Evolutionary conservation across 768 basidiomycete species (phyloP).

Genomic region (Boletellus emodensis): DNA sequence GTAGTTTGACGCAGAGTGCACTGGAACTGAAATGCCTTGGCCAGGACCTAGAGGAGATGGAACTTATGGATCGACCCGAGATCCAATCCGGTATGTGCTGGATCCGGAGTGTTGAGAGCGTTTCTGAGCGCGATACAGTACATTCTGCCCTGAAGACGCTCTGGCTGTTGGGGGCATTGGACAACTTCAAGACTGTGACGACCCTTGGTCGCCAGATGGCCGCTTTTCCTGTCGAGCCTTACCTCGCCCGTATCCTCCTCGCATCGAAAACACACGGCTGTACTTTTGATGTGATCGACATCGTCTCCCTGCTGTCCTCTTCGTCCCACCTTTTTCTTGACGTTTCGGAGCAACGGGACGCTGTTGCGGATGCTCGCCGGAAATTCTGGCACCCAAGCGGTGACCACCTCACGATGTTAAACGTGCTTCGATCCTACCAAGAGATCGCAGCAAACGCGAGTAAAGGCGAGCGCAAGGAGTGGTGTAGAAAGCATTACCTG

Average conservation of each 20-base stretch:
- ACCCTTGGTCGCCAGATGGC: slow-evolving; percentile 80
- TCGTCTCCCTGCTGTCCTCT: slow-evolving; percentile 78
- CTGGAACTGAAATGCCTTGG: slow-evolving; percentile 84
- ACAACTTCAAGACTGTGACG: slow-evolving; percentile 63
- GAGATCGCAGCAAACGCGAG: slow-evolving; percentile 52
- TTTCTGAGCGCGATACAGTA: slow-evolving; percentile 36
- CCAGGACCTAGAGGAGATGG: slow-evolving; percentile 74
- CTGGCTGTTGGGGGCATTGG: slow-evolving; percentile 76
- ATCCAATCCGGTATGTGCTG: slow-evolving; percentile 60
- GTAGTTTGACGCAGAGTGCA: slow-evolving; percentile 76
- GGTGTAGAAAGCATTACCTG: slow-evolving; percentile 83
- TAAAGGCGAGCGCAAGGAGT: slow-evolving; percentile 53
- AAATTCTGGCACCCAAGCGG: slow-evolving; percentile 84
- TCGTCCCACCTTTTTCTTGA: slow-evolving; percentile 83
- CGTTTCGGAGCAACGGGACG: slow-evolving; percentile 67
- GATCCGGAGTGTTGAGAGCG: no score
- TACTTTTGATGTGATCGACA: slow-evolving; percentile 74
- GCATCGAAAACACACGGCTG: slow-evolving; percentile 73
- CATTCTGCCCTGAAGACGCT: slow-evolving; percentile 64
- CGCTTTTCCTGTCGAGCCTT: slow-evolving; percentile 87
- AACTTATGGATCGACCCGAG: slow-evolving; percentile 88
- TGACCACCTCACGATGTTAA: slow-evolving; percentile 88
- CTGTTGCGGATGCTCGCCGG: slow-evolving; percentile 60
- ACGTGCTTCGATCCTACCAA: slow-evolving; percentile 77
- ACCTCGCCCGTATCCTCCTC: slow-evolving; percentile 72